Evolutionary conservation across 2,329 filamentous ascomycete genomes (phyloP).

Genomic region (Verticillium dahliae): DNA sequence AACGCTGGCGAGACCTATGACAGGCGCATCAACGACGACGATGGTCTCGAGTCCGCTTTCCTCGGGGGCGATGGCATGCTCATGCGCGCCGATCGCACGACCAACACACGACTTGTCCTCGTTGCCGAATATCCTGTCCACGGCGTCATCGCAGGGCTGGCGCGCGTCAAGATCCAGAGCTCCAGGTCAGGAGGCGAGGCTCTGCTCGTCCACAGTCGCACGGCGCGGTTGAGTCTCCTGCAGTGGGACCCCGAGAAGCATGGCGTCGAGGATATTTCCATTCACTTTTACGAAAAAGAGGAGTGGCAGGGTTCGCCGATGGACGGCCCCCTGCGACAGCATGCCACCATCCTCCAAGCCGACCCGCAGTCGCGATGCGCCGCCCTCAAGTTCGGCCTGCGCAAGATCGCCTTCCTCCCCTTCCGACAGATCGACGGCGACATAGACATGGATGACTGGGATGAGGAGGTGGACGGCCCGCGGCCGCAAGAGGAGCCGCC

Average conservation of each 20-base stretch:
- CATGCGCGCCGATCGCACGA: constrained; percentile 55
- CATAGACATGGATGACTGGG: constrained; percentile 86
- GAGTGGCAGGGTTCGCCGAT: constrained; percentile 79
- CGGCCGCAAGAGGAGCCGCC: constrained; percentile 41
- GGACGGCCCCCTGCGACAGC: constrained; percentile 67
- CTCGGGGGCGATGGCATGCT: constrained; percentile 56
- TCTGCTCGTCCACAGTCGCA: constrained; percentile 75
- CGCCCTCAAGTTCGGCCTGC: constrained; percentile 82
- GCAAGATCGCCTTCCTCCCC: constrained; percentile 87
- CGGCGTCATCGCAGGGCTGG: constrained; percentile 78
- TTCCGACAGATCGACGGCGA: constrained; percentile 85
- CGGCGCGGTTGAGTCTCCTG: constrained; percentile 87
- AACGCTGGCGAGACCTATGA: constrained; percentile 43
- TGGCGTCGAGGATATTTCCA: constrained; percentile 79
- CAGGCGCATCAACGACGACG: constrained; percentile 49
- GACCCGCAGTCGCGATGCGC: constrained; percentile 92
- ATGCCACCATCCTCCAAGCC: constrained; percentile 74
- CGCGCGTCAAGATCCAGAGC: constrained; percentile 64
- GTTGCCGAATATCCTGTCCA: constrained; percentile 77
- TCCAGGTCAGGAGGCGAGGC: constrained; percentile 78
- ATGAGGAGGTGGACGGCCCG: constrained; percentile 70
- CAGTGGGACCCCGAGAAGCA: constrained; percentile 86
- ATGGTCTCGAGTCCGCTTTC: constrained; percentile 60
- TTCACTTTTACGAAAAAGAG: constrained; percentile 97
- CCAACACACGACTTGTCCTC: constrained; percentile 73